phyloP scores from a whole-genome alignment of 768 basidiomycete species.

The Guyanaporus albipodus region DNA sequence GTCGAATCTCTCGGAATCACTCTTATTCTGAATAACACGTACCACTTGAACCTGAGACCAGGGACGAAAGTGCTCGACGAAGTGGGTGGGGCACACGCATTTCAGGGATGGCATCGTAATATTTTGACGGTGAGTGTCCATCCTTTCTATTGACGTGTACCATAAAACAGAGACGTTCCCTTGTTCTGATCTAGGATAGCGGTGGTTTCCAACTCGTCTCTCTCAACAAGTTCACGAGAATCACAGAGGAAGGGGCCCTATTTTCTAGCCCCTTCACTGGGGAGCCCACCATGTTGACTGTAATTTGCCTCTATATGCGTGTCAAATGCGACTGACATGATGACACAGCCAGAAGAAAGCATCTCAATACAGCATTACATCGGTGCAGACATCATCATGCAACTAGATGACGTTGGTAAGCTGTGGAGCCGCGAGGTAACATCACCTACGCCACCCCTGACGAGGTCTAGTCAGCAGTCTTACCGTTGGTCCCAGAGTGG shows the following conservation, averaged over 20 bases:
- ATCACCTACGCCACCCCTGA: slow-evolving; percentile 2
- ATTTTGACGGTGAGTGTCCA: slow-evolving; percentile 63
- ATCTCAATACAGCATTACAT: slow-evolving; percentile 89
- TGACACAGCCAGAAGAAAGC: slow-evolving; percentile 77
- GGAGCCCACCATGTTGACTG: slow-evolving; percentile 84
- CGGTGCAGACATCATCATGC: slow-evolving; percentile 94
- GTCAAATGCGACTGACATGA: slow-evolving; percentile 3
- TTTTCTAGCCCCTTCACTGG: slow-evolving; percentile 85
- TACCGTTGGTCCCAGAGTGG: slow-evolving; percentile 75
- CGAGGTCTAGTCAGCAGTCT: slow-evolving; percentile 63
- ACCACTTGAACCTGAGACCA: slow-evolving; percentile 84
- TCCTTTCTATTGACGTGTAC: background rate
- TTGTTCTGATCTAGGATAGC: slow-evolving; percentile 55
- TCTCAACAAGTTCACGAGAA: slow-evolving; percentile 75
- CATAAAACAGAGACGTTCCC: background rate
- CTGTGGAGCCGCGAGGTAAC: slow-evolving; percentile 3
- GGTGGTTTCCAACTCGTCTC: slow-evolving; percentile 90
- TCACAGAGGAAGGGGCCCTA: slow-evolving; percentile 85
- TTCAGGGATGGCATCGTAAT: slow-evolving; percentile 86
- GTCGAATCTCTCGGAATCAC: slow-evolving; percentile 78
- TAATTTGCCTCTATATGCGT: slow-evolving; percentile 32
- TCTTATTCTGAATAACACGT: slow-evolving; percentile 86
- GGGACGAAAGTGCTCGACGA: slow-evolving; percentile 68
- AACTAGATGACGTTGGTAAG: slow-evolving; percentile 86
- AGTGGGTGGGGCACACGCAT: slow-evolving; percentile 83